Conservation (phyloP, 2,329 filamentous ascomycete species). For the Neonectria sp. region DNA sequence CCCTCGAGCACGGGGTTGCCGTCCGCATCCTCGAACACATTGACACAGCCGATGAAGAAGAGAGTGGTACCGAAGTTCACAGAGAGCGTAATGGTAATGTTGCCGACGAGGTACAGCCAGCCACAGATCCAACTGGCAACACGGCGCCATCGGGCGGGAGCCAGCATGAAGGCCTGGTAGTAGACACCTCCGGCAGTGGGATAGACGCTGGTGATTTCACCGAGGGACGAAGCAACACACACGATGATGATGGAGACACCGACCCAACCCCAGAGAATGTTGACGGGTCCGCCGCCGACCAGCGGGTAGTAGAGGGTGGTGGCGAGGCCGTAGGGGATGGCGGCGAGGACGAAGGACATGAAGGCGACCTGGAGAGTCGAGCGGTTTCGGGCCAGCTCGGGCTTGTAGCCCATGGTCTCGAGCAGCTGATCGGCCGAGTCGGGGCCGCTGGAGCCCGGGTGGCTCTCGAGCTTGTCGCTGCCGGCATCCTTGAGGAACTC, state of each 20-base stretch:
- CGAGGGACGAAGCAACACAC: constrained; percentile 79
- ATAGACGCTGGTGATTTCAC: constrained; percentile 83
- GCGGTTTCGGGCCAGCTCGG: constrained; percentile 75
- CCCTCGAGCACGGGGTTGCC: constrained; percentile 62
- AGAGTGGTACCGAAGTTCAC: constrained; percentile 86
- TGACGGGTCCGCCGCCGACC: constrained; percentile 75
- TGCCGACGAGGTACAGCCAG: constrained; percentile 84
- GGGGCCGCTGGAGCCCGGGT: constrained; percentile 36
- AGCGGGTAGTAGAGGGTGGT: constrained; percentile 80
- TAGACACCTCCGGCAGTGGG: constrained; percentile 84
- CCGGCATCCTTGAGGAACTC: constrained; percentile 43
- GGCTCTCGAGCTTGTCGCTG: constrained; percentile 48
- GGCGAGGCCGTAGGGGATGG: constrained; percentile 81
- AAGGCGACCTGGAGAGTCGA: constrained; percentile 80
- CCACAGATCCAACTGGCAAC: constrained; percentile 80
- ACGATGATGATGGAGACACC: constrained; percentile 78
- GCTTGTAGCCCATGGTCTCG: constrained; percentile 76
- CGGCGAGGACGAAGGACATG: constrained; percentile 83
- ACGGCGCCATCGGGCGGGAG: constrained; percentile 72
- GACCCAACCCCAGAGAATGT: constrained; percentile 82
- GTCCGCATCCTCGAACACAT: constrained; percentile 65
- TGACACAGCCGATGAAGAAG: constrained; percentile 69
- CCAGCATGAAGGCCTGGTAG: constrained; percentile 84
- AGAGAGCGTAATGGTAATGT: constrained; percentile 87
- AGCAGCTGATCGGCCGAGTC: constrained; percentile 73